Conservation (phyloP, 148 eudicot genomes). For the Tetragonia tetragonoides region DNA sequence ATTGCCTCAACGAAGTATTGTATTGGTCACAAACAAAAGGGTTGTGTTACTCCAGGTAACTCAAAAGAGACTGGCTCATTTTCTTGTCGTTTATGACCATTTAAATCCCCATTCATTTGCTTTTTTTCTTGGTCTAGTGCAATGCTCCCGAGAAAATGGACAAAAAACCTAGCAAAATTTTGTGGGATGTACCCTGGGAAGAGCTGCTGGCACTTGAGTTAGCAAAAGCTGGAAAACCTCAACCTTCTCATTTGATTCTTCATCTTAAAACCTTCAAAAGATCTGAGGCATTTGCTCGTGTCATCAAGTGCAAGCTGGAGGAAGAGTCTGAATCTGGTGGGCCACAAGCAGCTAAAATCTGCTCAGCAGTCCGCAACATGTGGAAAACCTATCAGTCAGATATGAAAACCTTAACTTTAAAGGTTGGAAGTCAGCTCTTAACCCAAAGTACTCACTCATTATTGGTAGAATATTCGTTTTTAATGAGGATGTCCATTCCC, state of each 20-base stretch:
- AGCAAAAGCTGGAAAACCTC: constrained; percentile 68
- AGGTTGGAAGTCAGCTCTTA: constrained; percentile 39
- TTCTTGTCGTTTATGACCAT: not conserved
- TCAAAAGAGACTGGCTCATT: constrained; percentile 6
- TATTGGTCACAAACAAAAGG: constrained; percentile 77
- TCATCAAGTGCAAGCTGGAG: constrained; percentile 79
- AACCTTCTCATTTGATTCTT: constrained; percentile 76
- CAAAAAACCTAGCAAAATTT: constrained; percentile 83
- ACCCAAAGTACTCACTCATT: not conserved
- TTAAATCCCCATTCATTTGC: not conserved
- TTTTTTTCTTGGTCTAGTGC: constrained; percentile 42
- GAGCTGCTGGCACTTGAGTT: constrained; percentile 83
- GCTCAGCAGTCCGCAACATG: constrained; percentile 71
- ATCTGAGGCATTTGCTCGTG: constrained; percentile 72
- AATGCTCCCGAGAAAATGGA: constrained; percentile 67
- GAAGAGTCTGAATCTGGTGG: constrained; percentile 50
- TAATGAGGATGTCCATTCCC: constrained; percentile 23
- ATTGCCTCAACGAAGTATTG: constrained; percentile 72
- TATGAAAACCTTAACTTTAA: constrained; percentile 50
- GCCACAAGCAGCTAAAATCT: constrained; percentile 73
- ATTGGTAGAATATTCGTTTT: not conserved
- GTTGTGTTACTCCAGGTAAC: constrained; percentile 86
- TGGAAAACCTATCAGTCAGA: constrained; percentile 73
- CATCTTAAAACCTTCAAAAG: constrained; percentile 77
- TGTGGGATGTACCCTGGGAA: constrained; percentile 98